Conservation (phyloP, 208 protist species). For the Acanthamoeba lenticulata region DNA sequence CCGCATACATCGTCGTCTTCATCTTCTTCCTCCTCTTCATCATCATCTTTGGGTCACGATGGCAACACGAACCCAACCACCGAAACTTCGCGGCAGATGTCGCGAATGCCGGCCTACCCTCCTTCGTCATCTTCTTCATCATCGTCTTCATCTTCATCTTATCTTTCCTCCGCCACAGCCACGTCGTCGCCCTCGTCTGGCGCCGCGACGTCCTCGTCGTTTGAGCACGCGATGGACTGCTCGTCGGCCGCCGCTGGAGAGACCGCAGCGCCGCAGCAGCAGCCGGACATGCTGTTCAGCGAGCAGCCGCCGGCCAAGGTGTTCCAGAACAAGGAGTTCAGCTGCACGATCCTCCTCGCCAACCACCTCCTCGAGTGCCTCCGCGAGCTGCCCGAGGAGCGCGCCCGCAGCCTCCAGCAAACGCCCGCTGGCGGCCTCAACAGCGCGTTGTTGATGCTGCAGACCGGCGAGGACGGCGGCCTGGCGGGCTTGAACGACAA, state of each 20-base stretch:
- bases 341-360: not conserved
- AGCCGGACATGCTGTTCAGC: not conserved
- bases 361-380: not conserved
- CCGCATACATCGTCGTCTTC: too few species aligned
- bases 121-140: not conserved
- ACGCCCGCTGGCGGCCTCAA: not conserved
- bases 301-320: conserved; percentile 27
- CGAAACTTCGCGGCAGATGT: not conserved
- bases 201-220: not conserved
- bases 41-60: too few species aligned
- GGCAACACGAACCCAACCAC: not conserved
- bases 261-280: not conserved
- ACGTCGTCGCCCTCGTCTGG: not conserved
- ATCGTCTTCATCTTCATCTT: not conserved
- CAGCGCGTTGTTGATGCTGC: too few species aligned
- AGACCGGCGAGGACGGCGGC: not conserved
- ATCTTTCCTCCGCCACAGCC: not conserved
- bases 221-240: not conserved
- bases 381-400: not conserved
- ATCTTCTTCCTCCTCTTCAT: too few species aligned
- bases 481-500: too few species aligned
- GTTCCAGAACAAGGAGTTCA: conserved; percentile 52
- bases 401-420: not conserved
- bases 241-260: not conserved
- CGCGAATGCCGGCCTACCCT: too few species aligned